Evolutionary conservation across 2,329 filamentous ascomycete genomes (phyloP), one percentile per base, ranked within the genome.

Genomic region (Chrysosporium queenslandicum): DNA sequence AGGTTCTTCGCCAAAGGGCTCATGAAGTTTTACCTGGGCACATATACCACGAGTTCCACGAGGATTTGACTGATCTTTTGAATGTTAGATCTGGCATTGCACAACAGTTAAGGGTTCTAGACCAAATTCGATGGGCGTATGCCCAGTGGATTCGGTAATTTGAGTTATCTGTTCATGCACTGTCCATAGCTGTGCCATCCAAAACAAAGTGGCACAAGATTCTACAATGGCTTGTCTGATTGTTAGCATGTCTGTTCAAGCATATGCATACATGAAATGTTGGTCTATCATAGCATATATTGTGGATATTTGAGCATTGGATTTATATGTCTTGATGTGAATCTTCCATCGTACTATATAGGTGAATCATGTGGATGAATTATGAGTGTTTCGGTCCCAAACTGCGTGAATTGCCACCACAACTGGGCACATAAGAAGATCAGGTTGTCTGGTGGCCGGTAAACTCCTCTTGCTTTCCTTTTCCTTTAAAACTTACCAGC

Each of bases 111-210:
- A 83, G 81, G 65, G 86, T 91, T 40, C 72, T 95, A 50, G 81
- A 90, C 60, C 78, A 92, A 55, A 88, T 97, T 59, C 78, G 87
- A 57, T 97, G 92, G 91, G 85, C 86, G 3, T 97, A 96, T 73
- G 80, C 80, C 1, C 83, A 83, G 64, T 96, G 86, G 85, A 64
- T 87, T 49, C 39, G 45, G 27, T 64, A 53, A 61, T 29, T 29
- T 5, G 27, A 29, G 27, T 29, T 4, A 29, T 29, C 5, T 29
- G 27, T 29, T 29, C 9, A 4, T 29, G n/a, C n/a, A n/a, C n/a
- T n/a, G n/a, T n/a, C n/a, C n/a, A n/a, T n/a, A n/a, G n/a, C n/a
- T n/a, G n/a, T n/a, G n/a, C n/a, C n/a, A n/a, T n/a, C n/a, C n/a
- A n/a, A n/a, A n/a, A n/a, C n/a, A n/a, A n/a, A n/a, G n/a, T n/a